Percentiles rank a stretch among this genome's conserved stretches.
Conservation (phyloP, 805 yeast species). For the Pichia cephalocereana region DNA sequence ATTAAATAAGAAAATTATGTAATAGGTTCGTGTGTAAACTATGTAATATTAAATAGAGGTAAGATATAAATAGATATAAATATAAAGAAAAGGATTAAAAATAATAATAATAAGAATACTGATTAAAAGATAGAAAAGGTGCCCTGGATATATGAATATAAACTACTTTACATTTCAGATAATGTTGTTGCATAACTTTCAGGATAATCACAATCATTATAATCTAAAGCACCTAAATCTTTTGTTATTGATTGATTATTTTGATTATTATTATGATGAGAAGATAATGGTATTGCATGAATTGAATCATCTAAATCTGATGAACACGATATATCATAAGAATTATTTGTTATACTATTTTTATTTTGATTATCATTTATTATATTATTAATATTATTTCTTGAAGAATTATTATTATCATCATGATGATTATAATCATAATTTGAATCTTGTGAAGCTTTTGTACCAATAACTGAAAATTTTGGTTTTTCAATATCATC, state of each 20-base stretch:
- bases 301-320: not conserved
- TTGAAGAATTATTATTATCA: conserved; percentile 13
- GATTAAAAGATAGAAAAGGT: too few relatives aligned
- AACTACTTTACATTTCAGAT: not conserved
- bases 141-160: too few relatives aligned
- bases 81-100: too few relatives aligned
- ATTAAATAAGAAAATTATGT: too few relatives aligned
- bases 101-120: too few relatives aligned
- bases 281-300: not conserved
- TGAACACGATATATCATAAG: not conserved
- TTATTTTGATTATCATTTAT: not conserved
- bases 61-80: too few relatives aligned
- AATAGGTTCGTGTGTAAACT: too few relatives aligned
- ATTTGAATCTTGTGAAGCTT: conserved; percentile 25
- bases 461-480: conserved; percentile 29
- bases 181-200: not conserved
- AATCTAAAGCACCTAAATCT: conserved; percentile 9
- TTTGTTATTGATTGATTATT: not conserved
- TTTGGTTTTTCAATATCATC: conserved; percentile 20
- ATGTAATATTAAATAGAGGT: too few relatives aligned
- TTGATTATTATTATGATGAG: not conserved
- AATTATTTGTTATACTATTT: not conserved
- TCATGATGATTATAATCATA: conserved; percentile 29
- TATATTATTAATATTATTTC: not conserved
- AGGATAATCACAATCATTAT: conserved; percentile 11